Base-by-base conservation (phyloP, 2,329 filamentous ascomycete species). In the Tolypocladium tropicale region DNA sequence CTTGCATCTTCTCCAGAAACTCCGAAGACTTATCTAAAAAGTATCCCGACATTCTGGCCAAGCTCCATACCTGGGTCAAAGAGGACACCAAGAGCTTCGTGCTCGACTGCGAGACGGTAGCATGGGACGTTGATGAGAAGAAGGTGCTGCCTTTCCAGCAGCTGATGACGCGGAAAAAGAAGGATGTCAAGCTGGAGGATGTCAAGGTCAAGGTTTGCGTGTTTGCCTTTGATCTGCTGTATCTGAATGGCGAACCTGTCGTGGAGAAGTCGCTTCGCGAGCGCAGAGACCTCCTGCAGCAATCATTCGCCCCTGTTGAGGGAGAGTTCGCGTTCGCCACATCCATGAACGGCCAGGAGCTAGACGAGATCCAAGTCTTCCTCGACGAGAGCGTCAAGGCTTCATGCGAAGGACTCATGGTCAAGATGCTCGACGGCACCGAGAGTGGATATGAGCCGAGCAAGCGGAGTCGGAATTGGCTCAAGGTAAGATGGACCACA, bases 1-100 rank as follows among this genome's bases (percentile, higher is more conserved):
- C 90, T 10, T 90, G 93, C 53, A 96, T 99, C 64, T 99, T 99
- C 73, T 99, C 94, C 3, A 82, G 94, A 62, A 99, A 99, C 68
- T 97, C 93, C 0, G 94, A 99, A 74, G 93, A 99, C 65, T 71
- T 99, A 52, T 96, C 91, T 10, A 95, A 94, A 72, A 99, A 99
- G 68, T 99, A 99, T 67, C 94, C 94, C 0, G 94, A 99, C 72
- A 91, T 99, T 54, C 82, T 99, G 34, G 86, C 82, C 25, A 96
- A 95, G 69, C 81, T 99, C 14, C 80, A 89, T 39, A 85, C 82
- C 0, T 99, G 94, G 94, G 85, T 99, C 63, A 95, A 95, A 68
- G 76, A 85, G 2, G 90, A 86, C 33, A 96, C 94, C 12, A 90
- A 89, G 72, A 96, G 91, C 68, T 99, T 99, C 67, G 94, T 99